Base-by-base conservation (phyloP, 441 rosid genomes). In the Hura crepitans region DNA sequence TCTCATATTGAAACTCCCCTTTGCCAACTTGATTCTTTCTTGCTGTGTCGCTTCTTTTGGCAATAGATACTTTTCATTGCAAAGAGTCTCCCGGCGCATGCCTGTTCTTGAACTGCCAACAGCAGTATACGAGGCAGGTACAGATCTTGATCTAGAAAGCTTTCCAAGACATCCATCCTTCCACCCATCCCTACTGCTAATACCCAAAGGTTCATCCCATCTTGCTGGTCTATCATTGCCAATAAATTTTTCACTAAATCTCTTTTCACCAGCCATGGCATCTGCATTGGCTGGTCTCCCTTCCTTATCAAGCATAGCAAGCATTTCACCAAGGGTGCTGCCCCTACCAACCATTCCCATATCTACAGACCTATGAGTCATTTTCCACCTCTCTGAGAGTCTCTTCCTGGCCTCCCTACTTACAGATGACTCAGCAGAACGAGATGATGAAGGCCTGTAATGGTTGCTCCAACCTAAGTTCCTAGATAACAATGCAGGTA, bases 151-250 rank as follows among this genome's bases (percentile, higher is more conserved):
- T 82, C 91, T 88, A 30, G 87, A 82, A 27, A 85, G 71, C 66
- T 61, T 81, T 53, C 68, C 39, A 37, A 76, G 63, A 30, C 77
- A 61, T 37, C 76, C 85, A 78, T 89, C 92, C 82, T 87, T 93
- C 98, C 97, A 91, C 61, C 98, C 97, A 83, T 93, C 98, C 79
- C 84, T 85, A 73, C 98, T 96, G 83, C 98, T 91, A 69, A 96
- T 93, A 66, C 97, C 97, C 71, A 91, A 74, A 65, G 98, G 97
- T 75, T 85, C 96, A 65, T 62, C 76, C 66, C 62, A 69, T 25
- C 67, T 77, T 45, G 77, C 56, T 60, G 79, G 70, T 65, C 75
- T 79, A 78, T 70, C 58, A 50, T 51, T 60, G 69, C 69, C 59
- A 69, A 73, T 80, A 73, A 62, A 42, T 69, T 79, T 81, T 58